Percentiles rank a stretch among this genome's conserved stretches.
Conservation (phyloP, 257 asterid species). For the Nicotiana noctiflora region DNA sequence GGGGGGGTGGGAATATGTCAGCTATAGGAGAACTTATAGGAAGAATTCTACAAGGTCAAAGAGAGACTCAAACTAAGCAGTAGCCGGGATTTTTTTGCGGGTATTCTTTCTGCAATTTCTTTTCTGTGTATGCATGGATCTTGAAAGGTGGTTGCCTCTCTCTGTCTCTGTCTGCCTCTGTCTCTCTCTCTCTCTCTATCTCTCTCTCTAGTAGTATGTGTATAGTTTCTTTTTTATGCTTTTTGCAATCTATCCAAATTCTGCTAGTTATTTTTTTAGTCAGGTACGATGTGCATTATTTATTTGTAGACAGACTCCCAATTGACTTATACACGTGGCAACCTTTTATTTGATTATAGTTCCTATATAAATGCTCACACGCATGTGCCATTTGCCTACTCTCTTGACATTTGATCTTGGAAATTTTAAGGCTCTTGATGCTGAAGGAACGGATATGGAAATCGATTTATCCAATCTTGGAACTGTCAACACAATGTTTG, state of each 20-base stretch:
- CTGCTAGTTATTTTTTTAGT: background rate
- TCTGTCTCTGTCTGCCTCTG: no score
- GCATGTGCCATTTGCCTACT: slow-evolving; percentile 2
- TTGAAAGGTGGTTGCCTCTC: background rate
- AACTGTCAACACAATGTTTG: slow-evolving; percentile 98
- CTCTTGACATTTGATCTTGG: slow-evolving; percentile 18
- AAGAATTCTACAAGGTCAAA: background rate
- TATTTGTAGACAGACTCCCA: background rate
- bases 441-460: slow-evolving; percentile 99
- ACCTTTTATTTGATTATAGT: background rate
- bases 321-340: background rate
- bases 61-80: background rate
- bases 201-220: background rate
- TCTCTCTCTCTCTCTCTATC: no score
- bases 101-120: background rate
- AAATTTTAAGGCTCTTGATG: slow-evolving; percentile 71
- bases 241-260: background rate
- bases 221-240: background rate
- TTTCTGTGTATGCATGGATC: background rate
- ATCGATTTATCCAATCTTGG: slow-evolving; percentile 97
- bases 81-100: background rate
- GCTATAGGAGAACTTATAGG: background rate
- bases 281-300: background rate
- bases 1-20: no score
- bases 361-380: background rate